Conservation (phyloP, 2,329 filamentous ascomycete genomes). For the Cercospora zeina region DNA sequence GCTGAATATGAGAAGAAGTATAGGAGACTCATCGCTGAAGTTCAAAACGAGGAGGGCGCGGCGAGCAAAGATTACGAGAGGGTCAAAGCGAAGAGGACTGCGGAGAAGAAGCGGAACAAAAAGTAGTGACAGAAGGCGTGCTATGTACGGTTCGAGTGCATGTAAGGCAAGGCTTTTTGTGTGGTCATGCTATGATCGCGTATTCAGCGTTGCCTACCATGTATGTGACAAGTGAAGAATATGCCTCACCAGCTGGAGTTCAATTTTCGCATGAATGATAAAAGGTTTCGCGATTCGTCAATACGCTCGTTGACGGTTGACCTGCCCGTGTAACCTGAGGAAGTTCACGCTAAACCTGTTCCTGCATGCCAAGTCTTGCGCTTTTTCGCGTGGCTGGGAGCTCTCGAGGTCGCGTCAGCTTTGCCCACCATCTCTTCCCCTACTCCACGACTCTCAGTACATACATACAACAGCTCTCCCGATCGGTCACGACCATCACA, state of each 20-base stretch:
- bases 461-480: not conserved
- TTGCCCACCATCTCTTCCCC: too few relatives aligned
- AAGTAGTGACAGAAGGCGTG: not conserved
- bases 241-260: too few relatives aligned
- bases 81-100: conserved; percentile 26
- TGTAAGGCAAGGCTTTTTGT: not conserved
- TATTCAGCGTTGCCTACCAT: too few relatives aligned
- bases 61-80: conserved; percentile 27
- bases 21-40: conserved; percentile 85
- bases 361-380: not conserved
- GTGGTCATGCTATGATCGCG: too few relatives aligned
- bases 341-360: not conserved
- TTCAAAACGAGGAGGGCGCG: conserved; percentile 57
- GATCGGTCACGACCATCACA: conserved; percentile 1
- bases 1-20: conserved; percentile 96
- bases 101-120: conserved; percentile 22
- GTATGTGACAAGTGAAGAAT: too few relatives aligned
- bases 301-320: not conserved
- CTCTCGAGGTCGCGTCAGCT: not conserved
- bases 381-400: conserved; percentile 1
- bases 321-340: not conserved
- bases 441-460: not conserved
- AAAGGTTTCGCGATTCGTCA: too few relatives aligned
- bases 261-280: too few relatives aligned
- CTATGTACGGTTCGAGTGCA: not conserved